Evolutionary conservation across 345 rosid species (phyloP), one percentile per base, ranked within the genome.

Genomic region (Camelina neglecta): DNA sequence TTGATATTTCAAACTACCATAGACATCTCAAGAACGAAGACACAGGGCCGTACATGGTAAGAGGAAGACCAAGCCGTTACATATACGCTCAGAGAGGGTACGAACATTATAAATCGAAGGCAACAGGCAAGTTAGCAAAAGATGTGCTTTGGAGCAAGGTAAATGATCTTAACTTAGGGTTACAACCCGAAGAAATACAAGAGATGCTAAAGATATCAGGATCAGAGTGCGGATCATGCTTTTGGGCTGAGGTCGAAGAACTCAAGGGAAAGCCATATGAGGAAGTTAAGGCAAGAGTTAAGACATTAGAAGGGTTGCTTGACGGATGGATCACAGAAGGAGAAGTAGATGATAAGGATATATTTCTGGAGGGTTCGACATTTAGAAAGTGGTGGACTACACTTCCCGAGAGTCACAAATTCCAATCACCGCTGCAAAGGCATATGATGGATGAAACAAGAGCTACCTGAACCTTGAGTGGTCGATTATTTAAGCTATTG

Each of bases 221-320:
- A n/a, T 44, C 81, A 75, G 0, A 11, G 63, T 36, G 65, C 15
- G 33, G 93, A 31, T 93, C 97, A 13, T 81, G 86, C 72, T 79
- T 93, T 39, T 88, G 96, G 98, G 97, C 93, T 0, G 86, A 87
- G 75, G 85, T 89, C 2, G 98, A 93, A 84, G 97, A 93, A 74
- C 92, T 90, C 10, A 41, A 29, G 35, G 67, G 54, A 73, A 69
- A 74, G 5, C 16, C 16, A 2, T 78, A 78, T 11, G 65, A 67
- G 55, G 64, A 54, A 8, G 55, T 70, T 15, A 38, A 12, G 59
- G 72, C 33, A 18, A 72, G 55, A 56, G 6, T 86, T 44, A 21
- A n/a, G 66, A 18, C 0, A 8, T 69, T 82, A 4, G 81, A 76
- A 67, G 35, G 3, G 12, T 35, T 76, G 20, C 47, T 81, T n/a